Evolutionary conservation across 805 yeast genomes (phyloP).

Genomic region (Ogataea haglerorum): DNA sequence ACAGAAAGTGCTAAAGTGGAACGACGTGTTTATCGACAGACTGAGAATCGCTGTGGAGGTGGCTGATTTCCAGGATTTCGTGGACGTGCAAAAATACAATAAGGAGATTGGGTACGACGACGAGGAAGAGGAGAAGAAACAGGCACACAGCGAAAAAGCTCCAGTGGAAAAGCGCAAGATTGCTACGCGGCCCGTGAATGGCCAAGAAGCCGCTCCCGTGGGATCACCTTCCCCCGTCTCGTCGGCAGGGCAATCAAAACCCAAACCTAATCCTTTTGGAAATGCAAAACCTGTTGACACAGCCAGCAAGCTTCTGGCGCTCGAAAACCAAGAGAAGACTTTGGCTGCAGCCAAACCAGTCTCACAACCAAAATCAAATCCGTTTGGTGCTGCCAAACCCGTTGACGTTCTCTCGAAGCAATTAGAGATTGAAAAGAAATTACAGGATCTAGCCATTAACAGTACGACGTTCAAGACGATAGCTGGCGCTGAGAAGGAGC

Average conservation of each 20-base stretch:
- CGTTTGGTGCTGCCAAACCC: conserved; percentile 84
- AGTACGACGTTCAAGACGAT: conserved; percentile 38
- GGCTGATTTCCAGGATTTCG: conserved; percentile 39
- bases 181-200: conserved; percentile 1
- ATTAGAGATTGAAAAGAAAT: conserved; percentile 55
- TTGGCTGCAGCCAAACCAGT: conserved; percentile 7
- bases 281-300: conserved; percentile 64
- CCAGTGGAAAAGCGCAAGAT: conserved; percentile 2
- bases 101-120: conserved; percentile 28
- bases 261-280: conserved; percentile 71
- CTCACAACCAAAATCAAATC: conserved; percentile 47
- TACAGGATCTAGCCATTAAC: conserved; percentile 42
- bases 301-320: conserved; percentile 15
- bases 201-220: not conserved
- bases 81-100: conserved; percentile 31
- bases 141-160: conserved; percentile 7
- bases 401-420: conserved; percentile 70
- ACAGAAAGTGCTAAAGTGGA: conserved; percentile 60
- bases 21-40: conserved; percentile 45
- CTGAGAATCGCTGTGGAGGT: conserved; percentile 32
- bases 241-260: conserved; percentile 21
- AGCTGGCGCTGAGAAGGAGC: conserved; percentile 21
- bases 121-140: conserved; percentile 23
- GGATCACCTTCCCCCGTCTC: not conserved
- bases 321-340: conserved; percentile 20